These are phyloP conservation scores for Mycena leptocephala DNA, from an alignment of 768 basidiomycete species.

Conservation along the genomic window DNA sequence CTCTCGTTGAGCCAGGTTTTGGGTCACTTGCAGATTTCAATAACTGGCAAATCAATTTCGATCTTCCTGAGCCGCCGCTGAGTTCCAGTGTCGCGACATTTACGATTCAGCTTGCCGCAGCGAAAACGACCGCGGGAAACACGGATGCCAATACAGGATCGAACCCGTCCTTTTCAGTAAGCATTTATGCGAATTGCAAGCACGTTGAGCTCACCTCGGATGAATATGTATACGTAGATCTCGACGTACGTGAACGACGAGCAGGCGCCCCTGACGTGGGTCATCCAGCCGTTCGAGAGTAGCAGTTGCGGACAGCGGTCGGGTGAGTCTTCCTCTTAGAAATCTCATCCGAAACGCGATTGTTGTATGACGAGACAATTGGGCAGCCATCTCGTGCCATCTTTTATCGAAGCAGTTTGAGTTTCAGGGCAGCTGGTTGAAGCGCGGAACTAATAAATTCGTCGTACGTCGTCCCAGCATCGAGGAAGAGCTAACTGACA, in stretches of 20 bases:
- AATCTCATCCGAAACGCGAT: background rate
- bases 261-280: slow-evolving; percentile 28
- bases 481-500: background rate
- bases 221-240: slow-evolving; percentile 27
- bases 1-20: slow-evolving; percentile 17
- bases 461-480: slow-evolving; percentile 25
- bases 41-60: slow-evolving; percentile 47
- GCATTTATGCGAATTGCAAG: too few species aligned
- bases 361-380: background rate
- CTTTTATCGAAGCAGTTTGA: slow-evolving; percentile 37
- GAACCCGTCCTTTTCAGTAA: slow-evolving; percentile 24
- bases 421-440: slow-evolving; percentile 41
- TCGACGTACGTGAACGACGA: slow-evolving; percentile 32
- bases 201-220: background rate
- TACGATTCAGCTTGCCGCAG: slow-evolving; percentile 46
- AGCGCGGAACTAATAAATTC: slow-evolving; percentile 39
- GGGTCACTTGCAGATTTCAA: slow-evolving; percentile 12
- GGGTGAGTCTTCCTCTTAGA: slow-evolving; percentile 30
- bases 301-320: slow-evolving; percentile 47
- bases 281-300: slow-evolving; percentile 39
- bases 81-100: slow-evolving; percentile 36
- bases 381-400: slow-evolving; percentile 43
- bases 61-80: slow-evolving; percentile 27
- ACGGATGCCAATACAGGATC: slow-evolving; percentile 36
- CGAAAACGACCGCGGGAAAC: slow-evolving; percentile 45